Conservation (phyloP, 768 basidiomycete species). For the Amanita phalloides region DNA sequence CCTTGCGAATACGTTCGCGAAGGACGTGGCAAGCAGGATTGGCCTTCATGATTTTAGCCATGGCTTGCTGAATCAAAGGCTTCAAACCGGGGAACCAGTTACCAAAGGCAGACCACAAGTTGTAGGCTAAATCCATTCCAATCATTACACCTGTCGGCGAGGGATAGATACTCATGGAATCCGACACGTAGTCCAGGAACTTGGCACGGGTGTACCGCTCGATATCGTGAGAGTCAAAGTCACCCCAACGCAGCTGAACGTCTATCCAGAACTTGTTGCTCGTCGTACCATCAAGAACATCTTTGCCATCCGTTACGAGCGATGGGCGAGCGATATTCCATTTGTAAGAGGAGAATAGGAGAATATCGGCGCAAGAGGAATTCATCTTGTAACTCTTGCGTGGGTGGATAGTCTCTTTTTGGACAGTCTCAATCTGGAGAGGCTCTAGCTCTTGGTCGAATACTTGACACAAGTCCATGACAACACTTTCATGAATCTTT, state of each 20-base stretch:
- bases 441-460: conserved; percentile 99
- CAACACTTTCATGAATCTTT: conserved; percentile 92
- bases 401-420: conserved; percentile 99
- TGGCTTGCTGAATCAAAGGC: conserved; percentile 94
- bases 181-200: conserved; percentile 96
- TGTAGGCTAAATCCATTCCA: conserved; percentile 97
- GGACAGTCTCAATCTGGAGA: conserved; percentile 96
- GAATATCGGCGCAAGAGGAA: conserved; percentile 97
- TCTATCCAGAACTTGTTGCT: conserved; percentile 99
- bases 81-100: conserved; percentile 99
- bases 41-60: conserved; percentile 99
- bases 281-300: conserved; percentile 94
- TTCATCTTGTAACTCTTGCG: conserved; percentile 99
- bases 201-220: conserved; percentile 98
- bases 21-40: conserved; percentile 97
- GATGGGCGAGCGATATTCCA: conserved; percentile 98
- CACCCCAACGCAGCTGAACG: conserved; percentile 92
- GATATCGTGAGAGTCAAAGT: conserved; percentile 98
- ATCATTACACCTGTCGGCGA: conserved; percentile 99
- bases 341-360: conserved; percentile 93
- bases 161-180: conserved; percentile 98
- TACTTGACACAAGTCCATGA: conserved; percentile 96
- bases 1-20: conserved; percentile 97
- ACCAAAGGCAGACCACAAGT: conserved; percentile 96
- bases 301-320: conserved; percentile 91